Conservation (phyloP, 1,284 basidiomycete species). For the Malassezia restricta region DNA sequence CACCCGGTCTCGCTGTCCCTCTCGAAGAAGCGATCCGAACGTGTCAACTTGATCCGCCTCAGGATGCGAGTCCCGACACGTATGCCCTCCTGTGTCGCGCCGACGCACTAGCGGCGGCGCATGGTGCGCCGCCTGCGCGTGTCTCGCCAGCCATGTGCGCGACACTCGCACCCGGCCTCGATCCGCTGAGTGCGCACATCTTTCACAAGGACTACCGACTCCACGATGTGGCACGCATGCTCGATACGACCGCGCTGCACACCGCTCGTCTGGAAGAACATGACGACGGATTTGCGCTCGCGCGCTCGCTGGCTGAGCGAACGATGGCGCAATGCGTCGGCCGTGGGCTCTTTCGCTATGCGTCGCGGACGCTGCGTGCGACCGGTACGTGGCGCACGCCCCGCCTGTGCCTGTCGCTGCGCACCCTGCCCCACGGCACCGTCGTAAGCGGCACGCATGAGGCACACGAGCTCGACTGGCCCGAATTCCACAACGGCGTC, state of each 20-base stretch:
- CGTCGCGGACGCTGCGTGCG: conserved; percentile 24
- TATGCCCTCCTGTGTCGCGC: conserved; percentile 66
- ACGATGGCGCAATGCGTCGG: conserved; percentile 34
- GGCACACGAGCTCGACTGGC: conserved; percentile 58
- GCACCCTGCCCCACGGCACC: conserved; percentile 23
- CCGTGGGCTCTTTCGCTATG: conserved; percentile 36
- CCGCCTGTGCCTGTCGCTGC: conserved; percentile 26
- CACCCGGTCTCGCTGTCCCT: conserved; percentile 65
- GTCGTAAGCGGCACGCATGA: conserved; percentile 23
- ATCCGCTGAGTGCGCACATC: conserved; percentile 32
- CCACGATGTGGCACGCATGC: conserved; percentile 36
- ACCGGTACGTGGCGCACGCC: conserved; percentile 34
- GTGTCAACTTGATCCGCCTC: conserved; percentile 64
- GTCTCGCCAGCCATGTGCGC: conserved; percentile 3
- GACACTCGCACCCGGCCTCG: conserved; percentile 22
- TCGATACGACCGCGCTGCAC: conserved; percentile 25
- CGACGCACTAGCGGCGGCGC: conserved; percentile 53
- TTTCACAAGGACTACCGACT: conserved; percentile 36
- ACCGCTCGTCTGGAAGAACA: conserved; percentile 17
- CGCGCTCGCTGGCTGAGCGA: conserved; percentile 23
- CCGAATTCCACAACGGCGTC: conserved; percentile 93
- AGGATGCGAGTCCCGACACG: conserved; percentile 59
- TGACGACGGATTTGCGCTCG: conserved; percentile 22
- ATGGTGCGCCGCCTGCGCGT: conserved; percentile 6
- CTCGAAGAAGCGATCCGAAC: conserved; percentile 68